Evolutionary conservation across 495 filamentous ascomycete species (phyloP), one percentile per base, ranked within the genome.

Genomic region (Podospora fimiseda): DNA sequence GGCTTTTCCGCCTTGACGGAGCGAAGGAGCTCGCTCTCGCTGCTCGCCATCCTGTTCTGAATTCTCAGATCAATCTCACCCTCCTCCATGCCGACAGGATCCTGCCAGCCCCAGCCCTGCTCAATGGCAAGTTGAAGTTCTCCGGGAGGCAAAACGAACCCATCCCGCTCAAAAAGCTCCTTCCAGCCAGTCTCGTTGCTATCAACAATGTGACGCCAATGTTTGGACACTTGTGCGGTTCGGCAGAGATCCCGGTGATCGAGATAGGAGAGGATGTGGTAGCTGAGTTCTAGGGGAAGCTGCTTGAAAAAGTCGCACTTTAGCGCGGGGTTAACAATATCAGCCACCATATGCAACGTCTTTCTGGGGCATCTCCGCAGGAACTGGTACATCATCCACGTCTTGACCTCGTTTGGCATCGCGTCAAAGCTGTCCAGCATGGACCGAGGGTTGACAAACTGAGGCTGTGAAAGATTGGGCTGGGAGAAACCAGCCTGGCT

Each of bases 61-160:
- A 58, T 70, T 58, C 85, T 86, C 15, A 96, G 72, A 67, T 98
- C 91, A 52, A 81, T 78, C 64, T 98, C 93, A 48, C 73, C 88
- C 43, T 85, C 86, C 56, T 89, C 80, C 7, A 75, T 65, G 5
- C 84, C 88, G 48, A 82, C 80, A 2, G 90, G 88, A 66, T 88
- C 84, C 64, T 97, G 93, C 89, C 92, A 99, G n/a, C 91, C 93
- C 93, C 93, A 99, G n/a, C 93, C 93, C 71, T 97, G 87, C 23
- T 75, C 79, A 48, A 97, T 87, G 13, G 93, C 91, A 54, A 83
- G 81, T 48, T 92, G 82, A 15, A 99, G 72, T 63, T 99, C 93
- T 11, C 89, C 88, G 2, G 86, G 79, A 14, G 89, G 85, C 14
- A 97, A 73, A 11, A 69, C 64, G 67, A 87, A 95, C 0, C 88